Evolutionary conservation across 768 basidiomycete species (phyloP), one percentile per base, ranked within the genome.

Genomic region (Boletus pseudopeckii): DNA sequence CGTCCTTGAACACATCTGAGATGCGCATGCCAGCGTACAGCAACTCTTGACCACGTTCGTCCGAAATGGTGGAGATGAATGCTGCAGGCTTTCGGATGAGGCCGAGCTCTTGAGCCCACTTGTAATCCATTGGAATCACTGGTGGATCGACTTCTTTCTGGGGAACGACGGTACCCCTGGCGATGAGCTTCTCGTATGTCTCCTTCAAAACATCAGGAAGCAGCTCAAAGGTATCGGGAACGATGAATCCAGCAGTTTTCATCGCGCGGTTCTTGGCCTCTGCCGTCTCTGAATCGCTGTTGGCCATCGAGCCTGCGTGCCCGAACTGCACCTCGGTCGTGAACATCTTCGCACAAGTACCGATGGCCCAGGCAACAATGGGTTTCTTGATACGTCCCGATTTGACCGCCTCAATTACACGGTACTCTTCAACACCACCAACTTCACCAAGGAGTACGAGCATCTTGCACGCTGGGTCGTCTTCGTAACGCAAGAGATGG

Each of bases 311-410:
- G 24, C 97, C 97, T 45, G 97, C 97, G 75, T 99, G 97, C 18
- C 97, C 97, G 74, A 98, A 99, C 76, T 98, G 97, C 48, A 98
- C 97, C 73, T 98, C 97, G 45, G 97, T 98, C 40, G 93, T 80
- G 78, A 98, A 99, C 97, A 99, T 98, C 85, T 97, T 97, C 65
- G 97, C 97, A 72, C 97, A 99, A 40, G 97, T 99, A 56, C 97
- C 96, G 64, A 99, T 99, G 36, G 97, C 93, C 97, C 97, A 99
- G 28, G 97, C 97, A 61, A 99, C 91, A 71, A 98, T 96, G 50
- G 97, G 97, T 78, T 99, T 99, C 75, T 83, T 95, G 81, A 99
- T 98, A 63, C 77, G 76, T 46, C 96, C 94, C 38, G 78, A 76
- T 80, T 93, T 93, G 73, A 98, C 96, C 48, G 96, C 97, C 39